Evolutionary conservation across 108 stramenopile genomes (phyloP).

Genomic region (Cyclostephanos tholiformis): DNA sequence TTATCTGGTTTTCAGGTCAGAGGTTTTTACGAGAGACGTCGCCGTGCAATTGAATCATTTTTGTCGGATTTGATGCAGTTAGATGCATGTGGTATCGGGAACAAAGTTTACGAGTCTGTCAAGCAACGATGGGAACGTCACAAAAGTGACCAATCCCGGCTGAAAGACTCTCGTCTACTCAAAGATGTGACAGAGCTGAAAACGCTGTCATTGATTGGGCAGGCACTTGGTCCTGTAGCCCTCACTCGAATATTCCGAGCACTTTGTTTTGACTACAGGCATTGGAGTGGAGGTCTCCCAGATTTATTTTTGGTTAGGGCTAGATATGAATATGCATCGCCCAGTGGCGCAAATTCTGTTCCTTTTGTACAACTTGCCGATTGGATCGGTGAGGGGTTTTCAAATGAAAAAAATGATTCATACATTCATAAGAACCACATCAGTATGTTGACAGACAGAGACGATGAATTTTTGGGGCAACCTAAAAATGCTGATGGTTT

Average conservation of each 20-base stretch:
- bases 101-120: constrained; percentile 61
- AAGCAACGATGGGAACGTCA: constrained; percentile 42
- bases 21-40: constrained; percentile 66
- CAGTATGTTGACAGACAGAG: constrained; percentile 59
- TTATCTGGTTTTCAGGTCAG: constrained; percentile 8
- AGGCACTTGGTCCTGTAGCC: constrained; percentile 68
- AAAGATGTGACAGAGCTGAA: constrained; percentile 62
- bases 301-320: constrained; percentile 63
- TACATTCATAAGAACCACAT: constrained; percentile 8
- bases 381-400: constrained; percentile 82
- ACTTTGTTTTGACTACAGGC: constrained; percentile 80
- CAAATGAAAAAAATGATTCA: constrained; percentile 31
- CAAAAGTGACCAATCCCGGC: constrained; percentile 8
- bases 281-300: constrained; percentile 84
- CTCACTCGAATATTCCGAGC: constrained; percentile 69
- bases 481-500: constrained; percentile 67
- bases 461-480: constrained; percentile 84
- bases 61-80: constrained; percentile 48
- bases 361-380: constrained; percentile 69
- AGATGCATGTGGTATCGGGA: constrained; percentile 43
- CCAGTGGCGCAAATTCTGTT: constrained; percentile 10
- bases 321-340: constrained; percentile 34
- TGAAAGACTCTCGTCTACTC: constrained; percentile 51
- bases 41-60: constrained; percentile 53
- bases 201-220: constrained; percentile 74